phyloP scores from a whole-genome alignment of 306 rosid genomes.

The Dalbergia oliveri region DNA sequence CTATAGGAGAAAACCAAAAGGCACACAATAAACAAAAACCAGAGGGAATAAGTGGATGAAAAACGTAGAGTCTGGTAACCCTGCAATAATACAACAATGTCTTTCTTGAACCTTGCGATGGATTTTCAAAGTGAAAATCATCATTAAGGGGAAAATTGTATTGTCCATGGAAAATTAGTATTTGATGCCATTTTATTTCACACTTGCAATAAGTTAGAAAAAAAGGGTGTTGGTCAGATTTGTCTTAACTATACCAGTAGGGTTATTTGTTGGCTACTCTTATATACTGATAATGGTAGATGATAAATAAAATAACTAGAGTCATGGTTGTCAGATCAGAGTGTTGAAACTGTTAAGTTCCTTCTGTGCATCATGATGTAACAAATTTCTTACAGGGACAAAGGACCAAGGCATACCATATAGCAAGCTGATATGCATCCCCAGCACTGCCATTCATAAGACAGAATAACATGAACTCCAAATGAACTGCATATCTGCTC shows the following conservation, averaged over 20 bases:
- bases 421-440: constrained; percentile 64
- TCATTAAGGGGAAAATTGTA: constrained; percentile 25
- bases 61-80: not conserved
- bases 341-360: not conserved
- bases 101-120: constrained; percentile 7
- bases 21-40: constrained; percentile 21
- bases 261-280: not conserved
- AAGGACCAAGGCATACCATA: constrained; percentile 56
- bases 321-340: not conserved
- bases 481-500: constrained; percentile 62
- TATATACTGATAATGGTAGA: not conserved
- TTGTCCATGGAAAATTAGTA: constrained; percentile 31
- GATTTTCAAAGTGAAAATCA: constrained; percentile 38
- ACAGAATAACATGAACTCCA: constrained; percentile 67
- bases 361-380: not conserved
- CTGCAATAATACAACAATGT: constrained; percentile 2
- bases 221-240: constrained; percentile 8
- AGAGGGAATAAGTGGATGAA: constrained; percentile 9
- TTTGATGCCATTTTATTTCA: constrained; percentile 1
- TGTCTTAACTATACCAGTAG: not conserved
- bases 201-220: not conserved
- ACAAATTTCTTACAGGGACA: constrained; percentile 27
- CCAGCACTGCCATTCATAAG: constrained; percentile 60
- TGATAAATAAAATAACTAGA: constrained; percentile 6
- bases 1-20: constrained; percentile 50